Evolutionary conservation across 176 grass and related monocot species (phyloP).

Genomic region (Otatea glauca): DNA sequence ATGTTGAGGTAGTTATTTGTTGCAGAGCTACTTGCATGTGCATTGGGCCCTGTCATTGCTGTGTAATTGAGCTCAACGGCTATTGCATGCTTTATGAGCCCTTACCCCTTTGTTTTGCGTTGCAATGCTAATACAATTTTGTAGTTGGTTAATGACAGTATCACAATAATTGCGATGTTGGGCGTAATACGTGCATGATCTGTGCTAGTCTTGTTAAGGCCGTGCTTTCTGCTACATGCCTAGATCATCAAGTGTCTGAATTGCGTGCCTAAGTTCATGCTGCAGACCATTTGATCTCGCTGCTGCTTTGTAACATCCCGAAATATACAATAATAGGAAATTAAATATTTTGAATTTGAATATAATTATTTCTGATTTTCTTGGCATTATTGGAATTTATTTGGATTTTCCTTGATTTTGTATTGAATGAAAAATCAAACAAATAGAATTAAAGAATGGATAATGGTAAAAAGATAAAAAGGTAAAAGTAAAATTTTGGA

Average conservation of each 20-base stretch:
- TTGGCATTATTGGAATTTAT: no score
- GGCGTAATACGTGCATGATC: neutral
- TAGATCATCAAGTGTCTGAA: neutral
- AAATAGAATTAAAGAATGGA: no score
- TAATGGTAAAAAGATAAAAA: no score
- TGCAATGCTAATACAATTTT: neutral
- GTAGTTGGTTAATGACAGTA: neutral
- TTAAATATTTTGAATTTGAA: no score
- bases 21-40: constrained; percentile 14
- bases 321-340: no score
- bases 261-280: neutral
- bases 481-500: no score
- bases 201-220: neutral
- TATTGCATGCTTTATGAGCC: neutral
- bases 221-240: neutral
- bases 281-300: neutral
- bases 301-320: no score
- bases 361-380: no score
- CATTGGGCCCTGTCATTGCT: neutral
- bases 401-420: no score
- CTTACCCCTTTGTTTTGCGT: neutral
- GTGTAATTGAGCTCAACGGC: neutral
- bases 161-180: neutral
- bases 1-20: neutral
- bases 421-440: no score